A percentile compares a stretch with the other conserved stretches of the same genome.
These are phyloP conservation scores for Aspergillus floridensis DNA, from an alignment of 2,329 filamentous ascomycete species.

Conservation along the genomic window DNA sequence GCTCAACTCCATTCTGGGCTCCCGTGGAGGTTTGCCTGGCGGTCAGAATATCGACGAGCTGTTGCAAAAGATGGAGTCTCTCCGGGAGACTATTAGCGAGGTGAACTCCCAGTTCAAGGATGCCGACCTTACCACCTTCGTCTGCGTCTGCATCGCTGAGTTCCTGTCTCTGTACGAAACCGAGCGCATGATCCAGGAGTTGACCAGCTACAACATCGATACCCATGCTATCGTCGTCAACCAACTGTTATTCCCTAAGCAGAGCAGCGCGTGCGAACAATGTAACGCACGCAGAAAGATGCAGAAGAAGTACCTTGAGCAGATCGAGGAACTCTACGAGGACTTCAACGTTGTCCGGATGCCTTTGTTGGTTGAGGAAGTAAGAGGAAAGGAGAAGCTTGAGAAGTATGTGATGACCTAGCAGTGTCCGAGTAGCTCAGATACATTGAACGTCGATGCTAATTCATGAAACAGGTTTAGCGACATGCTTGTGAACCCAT, in stretches of 20 bases:
- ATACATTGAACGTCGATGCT: slow-evolving; percentile 9
- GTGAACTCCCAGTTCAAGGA: slow-evolving; percentile 99
- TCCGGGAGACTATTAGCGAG: slow-evolving; percentile 89
- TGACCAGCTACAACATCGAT: slow-evolving; percentile 89
- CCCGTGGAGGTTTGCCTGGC: slow-evolving; percentile 73
- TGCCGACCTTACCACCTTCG: slow-evolving; percentile 89
- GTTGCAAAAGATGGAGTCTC: slow-evolving; percentile 88
- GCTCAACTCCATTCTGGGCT: slow-evolving; percentile 86
- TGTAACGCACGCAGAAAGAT: slow-evolving; percentile 93
- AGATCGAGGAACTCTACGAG: slow-evolving; percentile 97
- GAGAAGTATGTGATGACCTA: slow-evolving; percentile 62
- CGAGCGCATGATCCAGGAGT: slow-evolving; percentile 98
- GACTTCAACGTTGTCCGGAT: slow-evolving; percentile 99
- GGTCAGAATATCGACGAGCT: slow-evolving; percentile 91
- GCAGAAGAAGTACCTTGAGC: slow-evolving; percentile 98
- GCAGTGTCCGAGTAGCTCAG: not conserved
- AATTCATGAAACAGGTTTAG: slow-evolving; percentile 41
- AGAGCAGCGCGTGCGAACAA: slow-evolving; percentile 84
- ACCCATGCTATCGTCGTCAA: slow-evolving; percentile 98
- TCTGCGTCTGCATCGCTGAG: slow-evolving; percentile 97
- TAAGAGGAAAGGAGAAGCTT: slow-evolving; percentile 88
- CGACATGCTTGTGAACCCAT: slow-evolving; percentile 51
- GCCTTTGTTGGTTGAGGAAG: slow-evolving; percentile 92
- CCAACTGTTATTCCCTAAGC: slow-evolving; percentile 89
- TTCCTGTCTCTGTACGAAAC: slow-evolving; percentile 97